A percentile compares a stretch with the other conserved stretches of the same genome.
These are phyloP conservation scores for Litsea cubeba DNA, from an alignment of 164 flowering plant species.

Conservation along the genomic window DNA sequence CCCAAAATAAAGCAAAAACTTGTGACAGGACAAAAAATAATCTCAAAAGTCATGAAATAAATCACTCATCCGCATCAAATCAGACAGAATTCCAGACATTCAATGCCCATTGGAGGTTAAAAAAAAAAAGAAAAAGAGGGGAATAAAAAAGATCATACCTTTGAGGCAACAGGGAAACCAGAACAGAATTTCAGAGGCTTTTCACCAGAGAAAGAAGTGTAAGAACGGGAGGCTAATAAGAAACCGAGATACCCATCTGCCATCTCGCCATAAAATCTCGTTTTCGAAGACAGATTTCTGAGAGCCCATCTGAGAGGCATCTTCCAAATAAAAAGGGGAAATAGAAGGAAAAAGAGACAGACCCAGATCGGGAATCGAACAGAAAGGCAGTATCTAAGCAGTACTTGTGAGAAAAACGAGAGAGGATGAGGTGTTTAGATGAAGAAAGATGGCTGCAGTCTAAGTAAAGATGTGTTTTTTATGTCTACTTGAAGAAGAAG, in stretches of 20 bases:
- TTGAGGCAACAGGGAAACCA: not conserved
- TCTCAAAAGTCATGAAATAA: too few relatives aligned
- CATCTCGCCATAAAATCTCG: constrained; percentile 2
- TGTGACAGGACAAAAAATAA: too few relatives aligned
- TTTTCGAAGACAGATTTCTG: constrained; percentile 14
- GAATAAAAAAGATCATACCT: not conserved
- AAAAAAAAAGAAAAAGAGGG: not conserved
- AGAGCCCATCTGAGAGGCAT: constrained; percentile 23
- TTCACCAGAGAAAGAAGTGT: constrained; percentile 1
- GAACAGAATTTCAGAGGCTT: constrained; percentile 2
- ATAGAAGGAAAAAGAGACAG: not conserved
- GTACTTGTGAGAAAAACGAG: not conserved
- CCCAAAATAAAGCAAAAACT: too few relatives aligned
- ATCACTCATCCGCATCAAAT: too few relatives aligned
- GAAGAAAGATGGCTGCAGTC: too few relatives aligned
- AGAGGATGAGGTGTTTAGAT: not conserved
- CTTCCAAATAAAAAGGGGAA: not conserved
- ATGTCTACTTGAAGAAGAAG: too few relatives aligned
- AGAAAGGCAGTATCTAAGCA: not conserved
- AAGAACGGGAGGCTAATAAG: constrained; percentile 1
- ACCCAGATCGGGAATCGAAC: constrained; percentile 3
- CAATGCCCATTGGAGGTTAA: not conserved
- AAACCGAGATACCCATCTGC: constrained; percentile 5
- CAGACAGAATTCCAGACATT: not conserved
- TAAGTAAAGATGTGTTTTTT: too few relatives aligned